A percentile compares a stretch with the other conserved stretches of the same genome.
Conservation (phyloP, 345 rosid genomes). For the Psidium friedrichsthalianum region DNA sequence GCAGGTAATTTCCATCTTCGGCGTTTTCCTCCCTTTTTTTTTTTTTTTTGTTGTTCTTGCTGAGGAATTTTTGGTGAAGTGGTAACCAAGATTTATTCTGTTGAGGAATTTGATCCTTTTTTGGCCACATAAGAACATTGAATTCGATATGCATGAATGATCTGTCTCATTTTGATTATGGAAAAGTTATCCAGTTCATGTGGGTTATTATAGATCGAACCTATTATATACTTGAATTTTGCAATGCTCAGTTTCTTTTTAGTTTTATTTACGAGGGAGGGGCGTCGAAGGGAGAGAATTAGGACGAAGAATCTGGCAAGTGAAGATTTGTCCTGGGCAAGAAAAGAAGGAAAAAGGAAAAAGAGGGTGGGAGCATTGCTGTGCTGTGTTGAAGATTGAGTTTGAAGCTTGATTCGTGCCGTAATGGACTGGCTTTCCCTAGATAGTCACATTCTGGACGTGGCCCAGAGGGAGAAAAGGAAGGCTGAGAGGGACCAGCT, state of each 20-base stretch:
- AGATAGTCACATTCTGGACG: neutral
- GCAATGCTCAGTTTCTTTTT: neutral
- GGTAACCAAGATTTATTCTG: neutral
- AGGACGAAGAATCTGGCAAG: neutral
- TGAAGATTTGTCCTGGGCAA: neutral
- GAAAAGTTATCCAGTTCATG: neutral
- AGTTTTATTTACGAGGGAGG: neutral
- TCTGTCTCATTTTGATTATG: neutral
- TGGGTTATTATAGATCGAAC: neutral
- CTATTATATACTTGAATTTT: neutral
- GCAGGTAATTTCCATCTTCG: slow-evolving; percentile 1
- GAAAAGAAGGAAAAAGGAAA: neutral
- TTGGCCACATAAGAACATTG: neutral
- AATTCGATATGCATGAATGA: neutral
- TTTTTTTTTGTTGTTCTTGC: neutral
- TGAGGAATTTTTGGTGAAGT: neutral
- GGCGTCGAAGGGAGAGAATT: neutral
- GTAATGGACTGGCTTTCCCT: neutral
- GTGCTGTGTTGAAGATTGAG: neutral
- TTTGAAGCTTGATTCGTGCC: neutral
- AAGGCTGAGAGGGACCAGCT: neutral
- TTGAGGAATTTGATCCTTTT: too few species aligned
- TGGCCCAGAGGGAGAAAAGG: neutral
- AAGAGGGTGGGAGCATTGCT: neutral
- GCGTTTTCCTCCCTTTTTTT: neutral